A percentile compares a stretch with the other conserved stretches of the same genome.
Evolutionary conservation across 768 basidiomycete species (phyloP).

Genomic region (Strobilomyces confusus): DNA sequence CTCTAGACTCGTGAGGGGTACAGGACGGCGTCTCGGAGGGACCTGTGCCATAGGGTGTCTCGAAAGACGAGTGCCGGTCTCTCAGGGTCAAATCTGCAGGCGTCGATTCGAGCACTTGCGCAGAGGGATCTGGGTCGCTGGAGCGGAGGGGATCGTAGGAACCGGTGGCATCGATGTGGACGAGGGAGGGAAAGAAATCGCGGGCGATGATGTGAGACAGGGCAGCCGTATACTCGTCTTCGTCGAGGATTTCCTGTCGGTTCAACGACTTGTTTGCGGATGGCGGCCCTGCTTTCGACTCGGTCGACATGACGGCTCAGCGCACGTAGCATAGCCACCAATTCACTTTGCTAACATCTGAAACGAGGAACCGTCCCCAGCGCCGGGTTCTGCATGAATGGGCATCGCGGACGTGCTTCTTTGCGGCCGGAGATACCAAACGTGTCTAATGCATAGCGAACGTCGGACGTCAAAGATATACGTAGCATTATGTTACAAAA

Average conservation of each 20-base stretch:
- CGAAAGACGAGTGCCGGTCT: slow-evolving; percentile 45
- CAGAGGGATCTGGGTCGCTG: slow-evolving; percentile 73
- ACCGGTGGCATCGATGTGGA: slow-evolving; percentile 80
- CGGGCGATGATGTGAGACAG: slow-evolving; percentile 91
- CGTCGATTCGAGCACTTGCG: slow-evolving; percentile 59
- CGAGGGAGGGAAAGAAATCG: slow-evolving; percentile 95
- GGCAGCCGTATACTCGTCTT: slow-evolving; percentile 92
- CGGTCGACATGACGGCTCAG: slow-evolving; percentile 28
- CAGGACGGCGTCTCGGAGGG: too few relatives aligned
- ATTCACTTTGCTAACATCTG: too few relatives aligned
- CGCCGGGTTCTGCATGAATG: too few relatives aligned
- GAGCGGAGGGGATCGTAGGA: slow-evolving; percentile 78
- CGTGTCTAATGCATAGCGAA: too few relatives aligned
- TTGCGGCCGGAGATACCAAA: too few relatives aligned
- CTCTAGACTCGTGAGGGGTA: too few relatives aligned
- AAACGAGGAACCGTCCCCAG: too few relatives aligned
- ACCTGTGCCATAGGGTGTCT: slow-evolving; percentile 62
- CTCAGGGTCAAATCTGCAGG: slow-evolving; percentile 37
- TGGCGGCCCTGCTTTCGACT: slow-evolving; percentile 24
- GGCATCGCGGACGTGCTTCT: too few relatives aligned
- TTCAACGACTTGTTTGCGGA: slow-evolving; percentile 57
- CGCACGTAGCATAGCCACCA: slow-evolving; percentile 9
- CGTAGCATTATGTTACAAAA: slow-evolving; percentile 11
- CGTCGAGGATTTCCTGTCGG: slow-evolving; percentile 70
- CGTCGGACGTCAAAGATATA: neutral